phyloP scores from a whole-genome alignment of 2,329 filamentous ascomycete genomes.

The Aurifilum marmelostoma region DNA sequence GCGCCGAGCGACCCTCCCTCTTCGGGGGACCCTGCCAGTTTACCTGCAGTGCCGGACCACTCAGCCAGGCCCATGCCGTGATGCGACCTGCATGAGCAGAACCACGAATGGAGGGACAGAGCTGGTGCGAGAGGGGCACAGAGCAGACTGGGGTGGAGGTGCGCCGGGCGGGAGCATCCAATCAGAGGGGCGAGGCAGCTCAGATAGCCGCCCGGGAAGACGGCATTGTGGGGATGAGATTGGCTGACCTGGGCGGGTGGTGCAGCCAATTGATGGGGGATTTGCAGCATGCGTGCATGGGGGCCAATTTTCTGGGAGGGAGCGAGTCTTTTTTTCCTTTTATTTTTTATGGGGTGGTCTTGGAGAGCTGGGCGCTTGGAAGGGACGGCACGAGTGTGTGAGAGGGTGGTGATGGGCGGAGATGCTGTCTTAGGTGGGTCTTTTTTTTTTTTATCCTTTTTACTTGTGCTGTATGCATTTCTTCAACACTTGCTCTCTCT shows the following conservation, averaged over 20 bases:
- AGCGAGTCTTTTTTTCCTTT: no score
- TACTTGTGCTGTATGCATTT: no score
- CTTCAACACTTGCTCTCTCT: no score
- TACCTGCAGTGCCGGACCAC: slow-evolving; percentile 6
- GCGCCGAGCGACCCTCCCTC: neutral
- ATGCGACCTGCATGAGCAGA: slow-evolving; percentile 27
- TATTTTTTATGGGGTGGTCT: neutral
- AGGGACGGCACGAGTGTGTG: neutral
- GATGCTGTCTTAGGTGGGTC: neutral
- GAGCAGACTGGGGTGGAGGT: no score
- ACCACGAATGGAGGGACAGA: slow-evolving; percentile 17
- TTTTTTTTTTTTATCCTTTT: neutral
- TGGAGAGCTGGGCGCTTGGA: neutral
- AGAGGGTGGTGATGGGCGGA: slow-evolving; percentile 7
- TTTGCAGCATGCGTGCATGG: neutral
- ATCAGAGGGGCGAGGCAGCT: slow-evolving; percentile 26
- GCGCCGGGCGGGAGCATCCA: slow-evolving; percentile 26
- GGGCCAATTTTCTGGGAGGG: neutral
- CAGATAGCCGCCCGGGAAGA: neutral
- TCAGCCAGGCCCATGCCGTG: slow-evolving; percentile 19
- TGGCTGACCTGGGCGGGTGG: slow-evolving; percentile 15
- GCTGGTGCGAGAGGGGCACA: slow-evolving; percentile 5
- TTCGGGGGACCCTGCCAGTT: neutral
- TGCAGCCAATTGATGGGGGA: slow-evolving; percentile 13
- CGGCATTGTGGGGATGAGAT: neutral